These are phyloP conservation scores for Trichaptum fuscoviolaceum DNA, from an alignment of 768 basidiomycete genomes.

Conservation along the genomic window DNA sequence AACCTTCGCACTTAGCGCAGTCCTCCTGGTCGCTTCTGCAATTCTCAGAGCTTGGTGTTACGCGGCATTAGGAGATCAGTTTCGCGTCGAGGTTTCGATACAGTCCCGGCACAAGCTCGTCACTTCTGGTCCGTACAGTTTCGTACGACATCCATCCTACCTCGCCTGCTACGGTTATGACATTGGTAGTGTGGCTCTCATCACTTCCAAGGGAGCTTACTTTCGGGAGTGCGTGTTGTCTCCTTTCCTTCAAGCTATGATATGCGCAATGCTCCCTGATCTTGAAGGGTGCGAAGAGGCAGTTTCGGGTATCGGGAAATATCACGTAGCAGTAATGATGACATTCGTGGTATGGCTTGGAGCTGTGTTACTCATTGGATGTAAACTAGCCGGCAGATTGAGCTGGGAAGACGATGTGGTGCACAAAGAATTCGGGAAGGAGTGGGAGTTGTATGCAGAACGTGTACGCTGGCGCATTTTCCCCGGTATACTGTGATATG, in stretches of 20 bases:
- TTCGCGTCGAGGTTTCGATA: background rate
- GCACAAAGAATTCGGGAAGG: conserved; percentile 35
- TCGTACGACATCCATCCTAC: conserved; percentile 39
- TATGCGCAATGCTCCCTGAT: background rate
- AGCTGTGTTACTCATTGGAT: background rate
- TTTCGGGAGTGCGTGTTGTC: background rate
- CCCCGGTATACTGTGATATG: conserved; percentile 41
- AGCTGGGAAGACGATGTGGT: conserved; percentile 42
- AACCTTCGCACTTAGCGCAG: background rate
- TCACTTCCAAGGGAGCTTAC: background rate
- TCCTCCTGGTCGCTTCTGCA: background rate
- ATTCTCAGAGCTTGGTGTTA: background rate
- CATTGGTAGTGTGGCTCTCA: background rate
- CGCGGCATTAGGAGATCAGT: background rate
- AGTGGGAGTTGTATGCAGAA: conserved; percentile 45
- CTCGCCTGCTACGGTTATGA: conserved; percentile 21
- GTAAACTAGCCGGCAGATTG: background rate
- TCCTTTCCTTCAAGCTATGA: background rate
- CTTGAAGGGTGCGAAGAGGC: background rate
- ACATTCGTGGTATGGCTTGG: background rate
- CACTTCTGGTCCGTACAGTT: conserved; percentile 43
- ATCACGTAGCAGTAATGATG: background rate
- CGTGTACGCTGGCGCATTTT: conserved; percentile 46
- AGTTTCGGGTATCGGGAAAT: background rate
- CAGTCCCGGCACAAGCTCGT: conserved; percentile 40